Evolutionary conservation across 257 asterid genomes (phyloP).

Genomic region (Gynochthodes officinalis): DNA sequence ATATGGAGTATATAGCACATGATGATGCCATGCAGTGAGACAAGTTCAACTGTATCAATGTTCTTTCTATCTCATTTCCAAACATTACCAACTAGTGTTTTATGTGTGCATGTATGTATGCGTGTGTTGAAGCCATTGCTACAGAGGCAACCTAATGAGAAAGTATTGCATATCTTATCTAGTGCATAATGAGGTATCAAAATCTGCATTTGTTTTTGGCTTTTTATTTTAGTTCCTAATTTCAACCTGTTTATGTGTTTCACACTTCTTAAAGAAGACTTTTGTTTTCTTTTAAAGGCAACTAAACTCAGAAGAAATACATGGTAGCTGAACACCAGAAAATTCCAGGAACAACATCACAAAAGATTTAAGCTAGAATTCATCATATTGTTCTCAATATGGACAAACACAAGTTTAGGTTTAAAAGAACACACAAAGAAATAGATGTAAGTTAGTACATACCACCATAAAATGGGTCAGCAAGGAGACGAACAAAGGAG

Average conservation of each 20-base stretch:
- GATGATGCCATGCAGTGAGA: background rate
- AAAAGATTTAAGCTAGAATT: background rate
- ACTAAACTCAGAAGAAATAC: background rate
- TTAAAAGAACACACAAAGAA: too few species aligned
- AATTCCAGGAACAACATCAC: background rate
- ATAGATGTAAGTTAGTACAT: conserved; percentile 18
- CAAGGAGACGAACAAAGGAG: conserved; percentile 91
- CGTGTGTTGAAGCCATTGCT: too few species aligned
- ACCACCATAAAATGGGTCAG: conserved; percentile 93
- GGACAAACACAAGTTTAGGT: background rate
- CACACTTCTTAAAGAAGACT: background rate
- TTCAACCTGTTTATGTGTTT: background rate
- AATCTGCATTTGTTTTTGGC: too few species aligned
- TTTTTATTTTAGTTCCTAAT: background rate
- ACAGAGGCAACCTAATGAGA: too few species aligned
- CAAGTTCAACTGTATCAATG: background rate
- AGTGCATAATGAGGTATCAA: too few species aligned
- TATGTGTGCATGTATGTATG: too few species aligned
- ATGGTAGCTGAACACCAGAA: background rate
- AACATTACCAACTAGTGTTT: background rate
- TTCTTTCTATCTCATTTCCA: background rate
- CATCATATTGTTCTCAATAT: background rate
- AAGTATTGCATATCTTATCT: background rate
- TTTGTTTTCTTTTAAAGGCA: background rate
- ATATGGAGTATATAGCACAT: background rate